A percentile compares a stretch with the other conserved stretches of the same genome.
phyloP scores from a whole-genome alignment of 768 basidiomycete genomes.

The Rhodotorula diobovata region DNA sequence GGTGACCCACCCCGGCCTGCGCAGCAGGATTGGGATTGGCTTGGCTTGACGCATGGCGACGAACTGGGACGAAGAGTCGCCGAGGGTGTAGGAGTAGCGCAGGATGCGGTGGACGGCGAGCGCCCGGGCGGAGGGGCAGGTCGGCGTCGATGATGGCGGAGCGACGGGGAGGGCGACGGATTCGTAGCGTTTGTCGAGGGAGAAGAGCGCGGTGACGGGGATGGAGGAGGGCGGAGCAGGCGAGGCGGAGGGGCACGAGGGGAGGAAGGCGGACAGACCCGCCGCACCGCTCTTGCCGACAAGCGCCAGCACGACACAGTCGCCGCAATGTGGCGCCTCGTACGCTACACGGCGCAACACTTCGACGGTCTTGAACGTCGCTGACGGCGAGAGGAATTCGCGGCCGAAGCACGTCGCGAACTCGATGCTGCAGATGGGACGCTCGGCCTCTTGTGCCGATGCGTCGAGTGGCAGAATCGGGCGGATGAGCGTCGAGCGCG shows the following conservation, averaged over 20 bases:
- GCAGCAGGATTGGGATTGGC: conserved; percentile 51
- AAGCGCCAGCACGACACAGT: conserved; percentile 47
- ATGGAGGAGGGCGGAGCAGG: background rate
- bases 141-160: conserved; percentile 1
- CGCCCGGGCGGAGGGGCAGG: conserved; percentile 50
- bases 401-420: conserved; percentile 41
- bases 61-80: conserved; percentile 42
- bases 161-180: background rate
- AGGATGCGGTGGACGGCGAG: conserved; percentile 18
- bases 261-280: conserved; percentile 50
- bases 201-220: background rate
- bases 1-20: conserved; percentile 47
- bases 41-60: conserved; percentile 46
- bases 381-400: background rate
- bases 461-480: background rate
- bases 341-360: conserved; percentile 49
- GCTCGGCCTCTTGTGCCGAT: background rate
- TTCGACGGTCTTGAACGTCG: background rate
- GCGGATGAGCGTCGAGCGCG: background rate
- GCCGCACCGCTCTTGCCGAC: conserved; percentile 45
- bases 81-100: conserved; percentile 31
- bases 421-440: conserved; percentile 32
- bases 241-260: conserved; percentile 14
- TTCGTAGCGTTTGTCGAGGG: background rate
- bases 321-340: conserved; percentile 48